phyloP scores from a whole-genome alignment of 2,329 filamentous ascomycete genomes.

The Colletotrichum tabaci region DNA sequence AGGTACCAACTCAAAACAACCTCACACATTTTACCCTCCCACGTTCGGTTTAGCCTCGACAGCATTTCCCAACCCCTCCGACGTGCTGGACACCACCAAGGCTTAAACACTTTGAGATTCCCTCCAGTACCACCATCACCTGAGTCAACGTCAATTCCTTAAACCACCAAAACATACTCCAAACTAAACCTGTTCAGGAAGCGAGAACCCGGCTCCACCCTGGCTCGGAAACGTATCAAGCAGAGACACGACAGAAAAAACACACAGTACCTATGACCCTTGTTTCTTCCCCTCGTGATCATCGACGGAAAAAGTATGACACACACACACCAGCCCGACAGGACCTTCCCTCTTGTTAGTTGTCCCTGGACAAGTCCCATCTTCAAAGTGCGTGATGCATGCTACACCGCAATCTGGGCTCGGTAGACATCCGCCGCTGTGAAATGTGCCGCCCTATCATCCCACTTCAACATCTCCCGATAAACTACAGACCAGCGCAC shows the following conservation, averaged over 20 bases:
- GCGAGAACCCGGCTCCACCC: not conserved
- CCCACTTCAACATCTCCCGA: conserved; percentile 19
- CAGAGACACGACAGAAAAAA: not conserved
- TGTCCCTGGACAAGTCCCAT: not conserved
- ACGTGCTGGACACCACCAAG: not conserved
- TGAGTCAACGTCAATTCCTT: too few relatives aligned
- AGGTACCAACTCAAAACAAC: not conserved
- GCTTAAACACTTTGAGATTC: not conserved
- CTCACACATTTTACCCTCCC: too few relatives aligned
- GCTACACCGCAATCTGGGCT: not conserved
- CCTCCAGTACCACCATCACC: not conserved
- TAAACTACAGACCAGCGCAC: conserved; percentile 15
- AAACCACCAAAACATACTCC: too few relatives aligned
- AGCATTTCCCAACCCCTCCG: too few relatives aligned
- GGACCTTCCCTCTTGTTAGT: not conserved
- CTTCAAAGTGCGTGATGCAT: not conserved
- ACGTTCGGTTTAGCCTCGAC: not conserved
- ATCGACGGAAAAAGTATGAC: not conserved
- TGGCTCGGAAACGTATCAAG: too few relatives aligned
- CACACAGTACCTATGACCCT: not conserved
- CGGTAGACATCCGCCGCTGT: not conserved
- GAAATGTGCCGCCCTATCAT: not conserved
- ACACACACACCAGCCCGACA: conserved; percentile 2
- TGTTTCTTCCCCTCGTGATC: too few relatives aligned
- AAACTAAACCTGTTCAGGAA: not conserved